phyloP scores from a whole-genome alignment of 163 green algal species.

The Scenedesmus sp. region DNA sequence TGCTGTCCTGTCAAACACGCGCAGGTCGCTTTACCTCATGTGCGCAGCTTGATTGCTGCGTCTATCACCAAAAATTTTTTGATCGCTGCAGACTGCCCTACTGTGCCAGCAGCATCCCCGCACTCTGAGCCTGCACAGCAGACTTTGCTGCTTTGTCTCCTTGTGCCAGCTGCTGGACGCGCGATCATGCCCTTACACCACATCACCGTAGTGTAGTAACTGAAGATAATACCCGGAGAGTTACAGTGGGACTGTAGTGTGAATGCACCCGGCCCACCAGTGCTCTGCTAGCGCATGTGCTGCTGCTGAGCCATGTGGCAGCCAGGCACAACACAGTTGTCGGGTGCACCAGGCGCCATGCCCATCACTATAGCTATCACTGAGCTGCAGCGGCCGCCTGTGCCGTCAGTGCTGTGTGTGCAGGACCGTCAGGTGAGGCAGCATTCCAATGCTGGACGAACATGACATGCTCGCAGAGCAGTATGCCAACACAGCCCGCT shows the following conservation, averaged over 20 bases:
- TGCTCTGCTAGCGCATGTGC: not conserved
- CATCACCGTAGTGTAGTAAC: not conserved
- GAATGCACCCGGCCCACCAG: not conserved
- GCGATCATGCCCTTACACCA: not conserved
- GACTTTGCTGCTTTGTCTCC: no score
- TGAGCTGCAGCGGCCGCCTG: slow-evolving; percentile 7
- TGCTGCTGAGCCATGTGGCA: slow-evolving; percentile 10
- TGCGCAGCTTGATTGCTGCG: no score
- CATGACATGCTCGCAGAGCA: not conserved
- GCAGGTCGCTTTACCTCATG: no score
- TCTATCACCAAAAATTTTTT: no score
- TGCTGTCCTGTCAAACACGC: no score
- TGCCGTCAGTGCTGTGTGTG: slow-evolving; percentile 26
- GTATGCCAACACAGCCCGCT: not conserved
- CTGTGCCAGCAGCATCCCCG: no score
- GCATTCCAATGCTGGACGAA: not conserved
- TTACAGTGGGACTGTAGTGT: not conserved
- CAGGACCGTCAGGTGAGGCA: slow-evolving; percentile 24
- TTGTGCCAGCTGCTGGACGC: not conserved
- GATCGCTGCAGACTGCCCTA: no score
- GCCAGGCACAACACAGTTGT: not conserved
- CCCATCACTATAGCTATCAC: slow-evolving; percentile 12
- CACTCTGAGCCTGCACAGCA: not conserved
- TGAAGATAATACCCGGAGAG: not conserved
- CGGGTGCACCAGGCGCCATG: not conserved